Conservation (phyloP, 257 asterid genomes). For the Leonotis leonurus region DNA sequence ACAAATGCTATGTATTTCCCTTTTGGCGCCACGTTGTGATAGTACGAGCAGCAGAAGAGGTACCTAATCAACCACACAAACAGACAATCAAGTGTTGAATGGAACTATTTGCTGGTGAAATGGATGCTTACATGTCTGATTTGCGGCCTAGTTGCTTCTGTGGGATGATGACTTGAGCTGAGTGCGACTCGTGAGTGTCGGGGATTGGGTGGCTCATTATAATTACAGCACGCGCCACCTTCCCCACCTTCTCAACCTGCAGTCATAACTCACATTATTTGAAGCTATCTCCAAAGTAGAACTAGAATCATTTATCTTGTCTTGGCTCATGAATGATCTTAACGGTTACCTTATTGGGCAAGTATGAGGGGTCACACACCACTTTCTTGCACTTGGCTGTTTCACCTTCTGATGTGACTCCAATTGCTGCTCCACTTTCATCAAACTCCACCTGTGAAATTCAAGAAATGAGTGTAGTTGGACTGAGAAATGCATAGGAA, state of each 20-base stretch:
- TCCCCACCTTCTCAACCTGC: slow-evolving; percentile 85
- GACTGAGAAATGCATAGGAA: too few relatives aligned
- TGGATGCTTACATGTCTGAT: slow-evolving; percentile 77
- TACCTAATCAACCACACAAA: slow-evolving; percentile 43
- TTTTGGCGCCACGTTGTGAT: slow-evolving; percentile 90
- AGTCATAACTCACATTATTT: too few relatives aligned
- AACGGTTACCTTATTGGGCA: slow-evolving; percentile 69
- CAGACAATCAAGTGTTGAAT: neutral
- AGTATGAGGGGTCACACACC: slow-evolving; percentile 90
- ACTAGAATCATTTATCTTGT: neutral
- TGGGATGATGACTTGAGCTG: slow-evolving; percentile 92
- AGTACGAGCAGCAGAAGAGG: slow-evolving; percentile 89
- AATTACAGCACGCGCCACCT: slow-evolving; percentile 86
- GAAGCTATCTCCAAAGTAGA: too few relatives aligned
- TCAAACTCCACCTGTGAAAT: slow-evolving; percentile 76
- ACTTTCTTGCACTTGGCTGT: slow-evolving; percentile 98
- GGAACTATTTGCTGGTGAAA: neutral
- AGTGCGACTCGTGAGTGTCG: slow-evolving; percentile 86
- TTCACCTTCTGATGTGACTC: slow-evolving; percentile 98
- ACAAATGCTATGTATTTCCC: slow-evolving; percentile 89
- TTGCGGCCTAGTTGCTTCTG: slow-evolving; percentile 98
- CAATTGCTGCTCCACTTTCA: slow-evolving; percentile 63
- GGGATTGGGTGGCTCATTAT: slow-evolving; percentile 99
- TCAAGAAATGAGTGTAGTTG: too few relatives aligned
- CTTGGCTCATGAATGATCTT: neutral